Evolutionary conservation across 129 eudicot genomes (phyloP).

Genomic region (Mikania micrantha): DNA sequence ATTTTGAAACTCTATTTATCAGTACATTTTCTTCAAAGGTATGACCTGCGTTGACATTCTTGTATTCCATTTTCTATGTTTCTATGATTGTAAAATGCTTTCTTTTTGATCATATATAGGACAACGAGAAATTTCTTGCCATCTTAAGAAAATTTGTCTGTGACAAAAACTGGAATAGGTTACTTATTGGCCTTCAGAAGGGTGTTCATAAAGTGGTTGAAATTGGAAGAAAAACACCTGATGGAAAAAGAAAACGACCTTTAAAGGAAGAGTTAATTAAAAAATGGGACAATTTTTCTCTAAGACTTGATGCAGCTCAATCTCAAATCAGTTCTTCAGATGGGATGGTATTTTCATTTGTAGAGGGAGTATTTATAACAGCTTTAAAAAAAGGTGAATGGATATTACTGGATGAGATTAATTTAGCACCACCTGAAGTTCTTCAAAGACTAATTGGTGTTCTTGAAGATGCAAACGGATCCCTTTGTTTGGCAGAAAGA

Average conservation of each 20-base stretch:
- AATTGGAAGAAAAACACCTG: conserved; percentile 37
- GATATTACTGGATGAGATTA: conserved; percentile 94
- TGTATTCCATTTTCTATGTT: background rate
- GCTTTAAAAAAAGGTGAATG: conserved; percentile 91
- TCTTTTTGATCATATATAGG: conserved; percentile 28
- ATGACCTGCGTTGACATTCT: background rate
- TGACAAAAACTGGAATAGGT: conserved; percentile 66
- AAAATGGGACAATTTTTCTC: conserved; percentile 55
- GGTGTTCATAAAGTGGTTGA: conserved; percentile 32
- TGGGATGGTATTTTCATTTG: conserved; percentile 94
- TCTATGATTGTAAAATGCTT: background rate
- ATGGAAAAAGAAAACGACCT: conserved; percentile 65
- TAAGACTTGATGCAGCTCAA: conserved; percentile 57
- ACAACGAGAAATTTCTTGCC: conserved; percentile 43
- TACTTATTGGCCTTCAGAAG: conserved; percentile 43
- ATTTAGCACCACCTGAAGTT: conserved; percentile 95
- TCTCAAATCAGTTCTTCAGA: conserved; percentile 52
- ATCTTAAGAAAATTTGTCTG: conserved; percentile 31
- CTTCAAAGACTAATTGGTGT: conserved; percentile 91
- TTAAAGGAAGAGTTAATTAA: conserved; percentile 35
- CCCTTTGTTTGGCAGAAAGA: conserved; percentile 88
- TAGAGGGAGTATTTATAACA: conserved; percentile 87
- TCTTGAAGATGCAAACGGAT: conserved; percentile 84
- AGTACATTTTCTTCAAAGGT: conserved; percentile 63
- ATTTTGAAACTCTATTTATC: conserved; percentile 59